phyloP scores from a whole-genome alignment of 306 rosid species.

The Cyamopsis tetragonoloba region DNA sequence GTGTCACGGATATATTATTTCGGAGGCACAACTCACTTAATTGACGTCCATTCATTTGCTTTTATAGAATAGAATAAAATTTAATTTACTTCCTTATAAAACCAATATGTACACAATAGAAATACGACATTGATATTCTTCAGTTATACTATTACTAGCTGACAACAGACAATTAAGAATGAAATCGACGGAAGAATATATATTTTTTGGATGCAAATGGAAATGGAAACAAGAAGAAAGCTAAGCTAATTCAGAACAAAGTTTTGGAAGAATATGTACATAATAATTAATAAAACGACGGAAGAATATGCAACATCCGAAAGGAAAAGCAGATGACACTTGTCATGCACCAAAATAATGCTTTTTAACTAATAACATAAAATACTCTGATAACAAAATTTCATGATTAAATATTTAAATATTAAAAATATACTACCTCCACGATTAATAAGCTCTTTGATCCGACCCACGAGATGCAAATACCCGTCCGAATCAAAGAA shows the following conservation, averaged over 20 bases:
- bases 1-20: background rate
- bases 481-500: constrained; percentile 2
- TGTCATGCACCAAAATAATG: background rate
- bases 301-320: background rate
- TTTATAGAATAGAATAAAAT: too few relatives aligned
- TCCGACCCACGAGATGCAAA: constrained; percentile 10
- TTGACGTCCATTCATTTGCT: background rate
- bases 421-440: too few relatives aligned
- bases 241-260: too few relatives aligned
- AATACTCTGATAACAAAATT: too few relatives aligned
- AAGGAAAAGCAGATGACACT: background rate
- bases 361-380: background rate
- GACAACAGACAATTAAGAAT: background rate
- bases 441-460: constrained; percentile 11
- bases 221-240: too few relatives aligned
- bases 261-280: too few relatives aligned
- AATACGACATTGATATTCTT: background rate
- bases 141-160: background rate
- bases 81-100: too few relatives aligned
- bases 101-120: too few relatives aligned
- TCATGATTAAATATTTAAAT: too few relatives aligned
- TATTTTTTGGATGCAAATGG: too few relatives aligned
- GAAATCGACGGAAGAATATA: background rate
- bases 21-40: background rate
- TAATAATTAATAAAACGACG: too few relatives aligned